These are phyloP conservation scores for Beauveria varroae DNA, from an alignment of 2,329 filamentous ascomycete species.

Conservation along the genomic window DNA sequence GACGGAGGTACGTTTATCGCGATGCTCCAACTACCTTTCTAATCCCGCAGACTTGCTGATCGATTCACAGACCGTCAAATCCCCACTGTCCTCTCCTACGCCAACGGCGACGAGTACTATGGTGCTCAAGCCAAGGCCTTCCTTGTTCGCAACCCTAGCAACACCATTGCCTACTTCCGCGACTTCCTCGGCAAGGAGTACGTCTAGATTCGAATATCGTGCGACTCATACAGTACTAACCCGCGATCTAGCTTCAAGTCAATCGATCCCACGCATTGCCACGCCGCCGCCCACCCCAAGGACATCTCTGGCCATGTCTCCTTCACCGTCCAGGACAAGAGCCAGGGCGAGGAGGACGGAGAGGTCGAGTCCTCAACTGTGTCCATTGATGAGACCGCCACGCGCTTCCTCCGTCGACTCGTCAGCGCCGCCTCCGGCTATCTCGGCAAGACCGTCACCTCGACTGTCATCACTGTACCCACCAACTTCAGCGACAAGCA, in stretches of 20 bases:
- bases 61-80: slow-evolving; percentile 76
- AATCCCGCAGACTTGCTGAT: background rate
- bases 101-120: slow-evolving; percentile 93
- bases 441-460: slow-evolving; percentile 85
- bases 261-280: slow-evolving; percentile 92
- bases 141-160: slow-evolving; percentile 82
- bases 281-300: slow-evolving; percentile 84
- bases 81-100: slow-evolving; percentile 87
- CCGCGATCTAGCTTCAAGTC: slow-evolving; percentile 63
- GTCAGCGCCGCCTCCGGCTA: slow-evolving; percentile 81
- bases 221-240: background rate
- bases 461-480: slow-evolving; percentile 89
- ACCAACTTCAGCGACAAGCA: slow-evolving; percentile 89
- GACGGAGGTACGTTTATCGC: slow-evolving; percentile 67
- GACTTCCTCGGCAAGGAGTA: slow-evolving; percentile 94
- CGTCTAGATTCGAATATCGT: slow-evolving; percentile 20
- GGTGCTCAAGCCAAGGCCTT: slow-evolving; percentile 92
- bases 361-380: slow-evolving; percentile 51
- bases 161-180: slow-evolving; percentile 93
- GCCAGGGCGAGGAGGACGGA: slow-evolving; percentile 37
- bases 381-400: slow-evolving; percentile 71
- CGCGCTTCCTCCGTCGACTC: slow-evolving; percentile 76
- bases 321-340: slow-evolving; percentile 76
- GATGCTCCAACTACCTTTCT: too few relatives aligned
- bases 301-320: slow-evolving; percentile 64